Evolutionary conservation across 257 asterid genomes (phyloP), one percentile per base, ranked within the genome.

Genomic region (Solanum medicagineum): DNA sequence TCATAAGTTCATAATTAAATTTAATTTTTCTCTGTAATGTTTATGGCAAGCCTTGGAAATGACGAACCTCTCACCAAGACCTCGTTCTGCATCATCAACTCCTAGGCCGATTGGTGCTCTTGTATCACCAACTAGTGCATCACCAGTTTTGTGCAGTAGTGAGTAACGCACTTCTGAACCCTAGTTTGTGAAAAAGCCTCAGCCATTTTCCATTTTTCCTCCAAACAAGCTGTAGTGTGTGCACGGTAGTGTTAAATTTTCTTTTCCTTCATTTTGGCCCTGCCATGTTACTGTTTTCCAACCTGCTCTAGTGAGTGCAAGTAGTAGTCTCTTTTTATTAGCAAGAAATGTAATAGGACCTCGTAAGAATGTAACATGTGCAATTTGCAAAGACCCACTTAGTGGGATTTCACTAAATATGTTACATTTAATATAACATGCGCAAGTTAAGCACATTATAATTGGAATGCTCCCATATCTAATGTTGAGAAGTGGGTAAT

Each of bases 1-100:
- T 36, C 6, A 36, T 36, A 36, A 36, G 42, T 36, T 36, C 6
- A 36, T 36, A 36, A 36, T 5, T 36, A 36, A 36, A 36, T 36
- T 36, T 36, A 36, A 36, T 36, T 36, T 36, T 36, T 36, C 42
- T 36, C 6, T 36, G 6, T 36, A 36, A 36, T 36, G 6, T 36
- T 36, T 36, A 36, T 36, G n/a, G n/a, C n/a, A n/a, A n/a, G n/a
- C n/a, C n/a, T n/a, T n/a, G n/a, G 82, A 94, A 87, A 90, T 95
- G 49, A 93, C 97, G 29, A 90, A 91, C 91, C 96, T 95, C 88
- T 94, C 99, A 5, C 97, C 97, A 24, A 91, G 94, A 65, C 55
- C n/a, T 7, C 56, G 80, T 47, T 84, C 90, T 13, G 29, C 87
- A 20, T 84, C 84, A 29, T 59, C 85, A 42, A 90, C 92, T 26